Base-by-base conservation (phyloP, 441 rosid genomes). In the Arabidopsis lyrata region DNA sequence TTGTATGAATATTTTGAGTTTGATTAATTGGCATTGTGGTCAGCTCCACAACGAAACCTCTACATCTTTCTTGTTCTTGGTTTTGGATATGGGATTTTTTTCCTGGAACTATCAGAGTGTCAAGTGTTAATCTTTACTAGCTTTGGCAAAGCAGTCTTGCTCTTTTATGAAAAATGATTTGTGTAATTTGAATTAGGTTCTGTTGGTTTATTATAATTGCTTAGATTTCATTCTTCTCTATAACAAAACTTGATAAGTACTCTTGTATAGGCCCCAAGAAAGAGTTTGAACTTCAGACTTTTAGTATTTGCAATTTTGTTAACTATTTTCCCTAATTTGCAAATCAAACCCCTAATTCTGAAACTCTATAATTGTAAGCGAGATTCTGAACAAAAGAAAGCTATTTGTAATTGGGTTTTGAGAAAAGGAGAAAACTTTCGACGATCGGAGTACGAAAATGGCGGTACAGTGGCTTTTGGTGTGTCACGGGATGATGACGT, bases 381-480 rank as follows among this genome's bases (percentile, higher is more conserved):
- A 6, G 13, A 65, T 49, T 9, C 18, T n/a, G n/a, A n/a, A n/a
- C n/a, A n/a, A 22, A 32, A 20, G 55, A 15, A 18, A 11, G 7
- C 27, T 18, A 5, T 47, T 9, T 4, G 4, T 7, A 29, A 69
- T 13, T 56, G 74, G 65, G 62, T 41, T 58, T 45, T 14, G 58
- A 8, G 38, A 14, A 22, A 10, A 39, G 12, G 32, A n/a, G 57
- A 48, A 36, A 22, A 52, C 63, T 67, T 60, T 50, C 2, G 4
- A 44, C 45, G 68, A 75, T 36, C 49, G 9, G 49, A 44, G n/a
- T 6, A 35, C 73, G 45, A 75, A 6, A 34, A 90, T 93, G 97
- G 94, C 68, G 10, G 73, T 79, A 12, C 86, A 81, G 42, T 93
- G 97, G 99, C 18, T 86, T 75, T 83, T 95, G 80, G 68, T 84